Evolutionary conservation across 2,329 filamentous ascomycete species (phyloP).

Genomic region (Xylariaceae sp.): DNA sequence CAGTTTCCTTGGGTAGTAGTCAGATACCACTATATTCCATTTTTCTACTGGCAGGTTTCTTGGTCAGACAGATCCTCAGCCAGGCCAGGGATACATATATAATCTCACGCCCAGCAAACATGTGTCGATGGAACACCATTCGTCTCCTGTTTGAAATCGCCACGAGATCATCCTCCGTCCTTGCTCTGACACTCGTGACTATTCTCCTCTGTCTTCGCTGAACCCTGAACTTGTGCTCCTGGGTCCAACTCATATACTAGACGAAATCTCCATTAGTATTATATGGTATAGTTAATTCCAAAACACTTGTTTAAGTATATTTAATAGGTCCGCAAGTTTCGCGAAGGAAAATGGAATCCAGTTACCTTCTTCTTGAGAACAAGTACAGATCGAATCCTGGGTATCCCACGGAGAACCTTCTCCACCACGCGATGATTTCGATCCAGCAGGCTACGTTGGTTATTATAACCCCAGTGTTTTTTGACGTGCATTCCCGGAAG

Average conservation of each 20-base stretch:
- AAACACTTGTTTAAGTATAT: too few relatives aligned
- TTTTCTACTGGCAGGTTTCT: too few relatives aligned
- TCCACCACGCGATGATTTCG: constrained; percentile 1
- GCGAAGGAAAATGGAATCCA: neutral
- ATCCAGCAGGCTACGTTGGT: constrained; percentile 1
- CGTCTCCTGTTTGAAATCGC: constrained; percentile 9
- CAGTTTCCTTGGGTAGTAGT: too few relatives aligned
- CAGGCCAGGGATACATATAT: too few relatives aligned
- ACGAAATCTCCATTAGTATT: too few relatives aligned
- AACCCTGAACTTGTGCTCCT: too few relatives aligned
- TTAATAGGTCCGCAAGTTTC: too few relatives aligned
- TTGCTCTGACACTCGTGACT: neutral
- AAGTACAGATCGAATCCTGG: constrained; percentile 5
- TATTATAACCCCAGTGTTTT: constrained; percentile 2
- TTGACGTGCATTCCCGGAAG: neutral
- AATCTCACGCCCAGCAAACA: neutral
- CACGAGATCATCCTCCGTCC: constrained; percentile 3
- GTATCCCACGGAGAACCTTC: constrained; percentile 4
- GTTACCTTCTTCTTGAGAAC: constrained; percentile 8
- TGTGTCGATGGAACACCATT: constrained; percentile 1
- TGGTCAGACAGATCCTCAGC: too few relatives aligned
- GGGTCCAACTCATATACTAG: too few relatives aligned
- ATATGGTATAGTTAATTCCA: too few relatives aligned
- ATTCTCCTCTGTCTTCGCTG: too few relatives aligned
- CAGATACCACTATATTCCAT: too few relatives aligned